Percentiles rank a stretch among this genome's conserved stretches.
These are phyloP conservation scores for Thraustochytrium striatum DNA, from an alignment of 352 stramenopile species.

Conservation along the genomic window DNA sequence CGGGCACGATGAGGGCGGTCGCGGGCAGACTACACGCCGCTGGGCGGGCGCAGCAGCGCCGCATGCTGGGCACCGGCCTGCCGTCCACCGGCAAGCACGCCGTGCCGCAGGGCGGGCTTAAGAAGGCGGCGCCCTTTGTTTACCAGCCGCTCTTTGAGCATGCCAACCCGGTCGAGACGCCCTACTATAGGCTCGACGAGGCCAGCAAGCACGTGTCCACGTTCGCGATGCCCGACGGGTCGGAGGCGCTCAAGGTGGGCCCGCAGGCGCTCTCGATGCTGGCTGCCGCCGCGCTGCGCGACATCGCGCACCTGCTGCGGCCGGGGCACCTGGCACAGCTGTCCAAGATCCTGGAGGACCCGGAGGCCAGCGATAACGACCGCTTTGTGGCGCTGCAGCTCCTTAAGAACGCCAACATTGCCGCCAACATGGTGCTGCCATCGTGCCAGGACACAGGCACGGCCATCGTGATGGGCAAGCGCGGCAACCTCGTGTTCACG, in stretches of 20 bases:
- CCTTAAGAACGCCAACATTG: conserved; percentile 83
- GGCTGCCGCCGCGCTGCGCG: conserved; percentile 67
- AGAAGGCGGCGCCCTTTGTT: conserved; percentile 52
- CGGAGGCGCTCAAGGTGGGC: conserved; percentile 61
- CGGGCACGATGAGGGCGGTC: too few species aligned
- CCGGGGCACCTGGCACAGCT: conserved; percentile 72
- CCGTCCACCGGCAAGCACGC: conserved; percentile 6
- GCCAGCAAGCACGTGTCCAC: conserved; percentile 58
- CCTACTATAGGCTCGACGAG: conserved; percentile 56
- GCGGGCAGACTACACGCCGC: too few species aligned
- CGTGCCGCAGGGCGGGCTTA: conserved; percentile 26
- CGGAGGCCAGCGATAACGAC: conserved; percentile 78
- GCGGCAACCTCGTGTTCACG: conserved; percentile 71
- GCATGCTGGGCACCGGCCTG: neutral
- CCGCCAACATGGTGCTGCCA: conserved; percentile 67
- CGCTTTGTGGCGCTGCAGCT: conserved; percentile 80
- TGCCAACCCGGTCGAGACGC: conserved; percentile 52
- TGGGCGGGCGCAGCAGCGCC: neutral
- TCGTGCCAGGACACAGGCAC: conserved; percentile 82
- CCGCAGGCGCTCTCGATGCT: conserved; percentile 58
- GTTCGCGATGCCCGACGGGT: conserved; percentile 54
- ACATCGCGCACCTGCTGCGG: conserved; percentile 76
- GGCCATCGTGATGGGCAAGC: conserved; percentile 77
- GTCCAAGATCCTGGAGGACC: conserved; percentile 76
- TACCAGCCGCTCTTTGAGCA: conserved; percentile 61